These are phyloP conservation scores for Fusarium sp. DNA, from an alignment of 2,329 filamentous ascomycete genomes.

Conservation along the genomic window DNA sequence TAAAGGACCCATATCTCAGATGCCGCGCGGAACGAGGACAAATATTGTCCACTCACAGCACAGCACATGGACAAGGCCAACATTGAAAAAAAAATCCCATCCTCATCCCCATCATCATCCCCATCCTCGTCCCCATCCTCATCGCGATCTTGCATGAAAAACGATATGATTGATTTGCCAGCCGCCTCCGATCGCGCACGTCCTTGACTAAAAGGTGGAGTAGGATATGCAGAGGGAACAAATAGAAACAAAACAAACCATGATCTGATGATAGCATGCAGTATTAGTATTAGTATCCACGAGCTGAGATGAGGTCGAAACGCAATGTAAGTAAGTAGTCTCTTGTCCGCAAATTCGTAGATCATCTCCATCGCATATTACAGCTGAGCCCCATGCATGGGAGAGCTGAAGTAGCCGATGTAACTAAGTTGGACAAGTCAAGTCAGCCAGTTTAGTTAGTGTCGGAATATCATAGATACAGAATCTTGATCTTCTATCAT, in stretches of 20 bases:
- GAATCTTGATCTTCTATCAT: background rate
- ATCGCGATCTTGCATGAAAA: slow-evolving; percentile 11
- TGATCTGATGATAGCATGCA: slow-evolving; percentile 3
- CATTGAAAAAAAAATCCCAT: background rate
- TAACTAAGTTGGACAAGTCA: background rate
- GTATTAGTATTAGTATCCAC: slow-evolving; percentile 5
- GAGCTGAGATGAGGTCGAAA: background rate
- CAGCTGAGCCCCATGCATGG: background rate
- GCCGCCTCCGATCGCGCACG: slow-evolving; percentile 9
- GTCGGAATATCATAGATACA: background rate
- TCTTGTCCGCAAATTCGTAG: background rate
- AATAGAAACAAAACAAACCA: background rate
- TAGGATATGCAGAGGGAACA: background rate
- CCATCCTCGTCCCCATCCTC: background rate
- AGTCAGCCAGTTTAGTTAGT: background rate
- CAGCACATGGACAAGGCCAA: background rate
- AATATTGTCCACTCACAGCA: background rate
- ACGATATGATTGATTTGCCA: background rate
- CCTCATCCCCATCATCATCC: background rate
- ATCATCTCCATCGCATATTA: background rate
- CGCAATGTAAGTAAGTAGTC: background rate
- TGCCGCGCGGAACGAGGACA: background rate
- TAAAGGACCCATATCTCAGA: slow-evolving; percentile 1
- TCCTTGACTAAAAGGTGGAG: slow-evolving; percentile 7
- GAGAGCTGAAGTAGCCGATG: background rate